phyloP scores from a whole-genome alignment of 305 asterid species.

The Petunia hybrid region DNA sequence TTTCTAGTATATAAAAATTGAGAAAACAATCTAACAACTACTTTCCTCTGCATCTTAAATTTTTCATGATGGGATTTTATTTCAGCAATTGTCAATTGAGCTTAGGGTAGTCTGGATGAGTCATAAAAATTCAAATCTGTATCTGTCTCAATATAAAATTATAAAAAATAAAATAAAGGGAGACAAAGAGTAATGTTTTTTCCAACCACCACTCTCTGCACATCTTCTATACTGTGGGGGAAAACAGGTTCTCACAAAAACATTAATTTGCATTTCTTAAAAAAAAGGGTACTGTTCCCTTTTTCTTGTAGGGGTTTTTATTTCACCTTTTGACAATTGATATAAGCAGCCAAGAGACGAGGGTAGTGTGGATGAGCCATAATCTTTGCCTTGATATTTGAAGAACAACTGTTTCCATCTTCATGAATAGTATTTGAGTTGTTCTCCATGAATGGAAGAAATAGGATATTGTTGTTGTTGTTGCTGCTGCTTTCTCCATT shows the following conservation, averaged over 20 bases:
- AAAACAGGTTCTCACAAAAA: neutral
- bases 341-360: constrained; percentile 81
- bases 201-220: no score
- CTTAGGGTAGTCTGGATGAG: no score
- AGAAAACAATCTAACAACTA: no score
- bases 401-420: constrained; percentile 26
- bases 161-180: no score
- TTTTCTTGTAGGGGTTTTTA: neutral
- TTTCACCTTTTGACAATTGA: constrained; percentile 86
- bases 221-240: neutral
- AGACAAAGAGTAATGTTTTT: no score
- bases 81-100: no score
- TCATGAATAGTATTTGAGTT: constrained; percentile 35
- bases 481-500: constrained; percentile 36
- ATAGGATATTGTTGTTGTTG: constrained; percentile 45
- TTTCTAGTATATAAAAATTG: no score
- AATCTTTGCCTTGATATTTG: constrained; percentile 76
- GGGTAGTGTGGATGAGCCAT: constrained; percentile 94
- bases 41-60: no score
- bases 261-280: neutral
- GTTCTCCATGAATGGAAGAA: constrained; percentile 67
- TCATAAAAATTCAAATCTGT: no score
- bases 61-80: no score
- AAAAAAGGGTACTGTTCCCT: neutral
- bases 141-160: no score